Conservation (phyloP, 352 stramenopile species). For the Globisporangium solare region DNA sequence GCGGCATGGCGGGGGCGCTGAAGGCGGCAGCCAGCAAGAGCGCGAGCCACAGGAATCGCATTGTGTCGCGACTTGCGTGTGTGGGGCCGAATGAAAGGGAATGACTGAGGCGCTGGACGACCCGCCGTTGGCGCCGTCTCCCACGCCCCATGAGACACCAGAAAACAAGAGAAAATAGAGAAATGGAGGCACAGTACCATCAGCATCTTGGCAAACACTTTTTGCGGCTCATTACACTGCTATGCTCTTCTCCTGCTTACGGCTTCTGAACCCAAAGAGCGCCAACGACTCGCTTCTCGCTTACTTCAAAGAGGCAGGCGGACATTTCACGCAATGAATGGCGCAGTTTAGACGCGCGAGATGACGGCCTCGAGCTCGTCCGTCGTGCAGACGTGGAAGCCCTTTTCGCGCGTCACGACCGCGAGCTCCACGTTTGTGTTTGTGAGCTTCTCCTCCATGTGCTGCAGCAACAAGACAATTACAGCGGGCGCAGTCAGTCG, state of each 20-base stretch:
- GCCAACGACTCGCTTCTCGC: background rate
- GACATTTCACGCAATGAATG: background rate
- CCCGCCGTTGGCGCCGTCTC: too few relatives aligned
- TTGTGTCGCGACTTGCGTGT: too few relatives aligned
- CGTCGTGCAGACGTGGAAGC: slow-evolving; percentile 94
- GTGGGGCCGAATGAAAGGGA: too few relatives aligned
- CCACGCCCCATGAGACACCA: too few relatives aligned
- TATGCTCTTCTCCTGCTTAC: too few relatives aligned
- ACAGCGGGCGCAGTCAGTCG: background rate
- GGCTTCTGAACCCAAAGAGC: too few relatives aligned
- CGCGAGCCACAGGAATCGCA: background rate
- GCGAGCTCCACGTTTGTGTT: slow-evolving; percentile 98
- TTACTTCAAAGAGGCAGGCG: background rate
- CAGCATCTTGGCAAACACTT: too few relatives aligned
- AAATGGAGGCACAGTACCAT: too few relatives aligned
- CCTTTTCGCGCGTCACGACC: slow-evolving; percentile 91
- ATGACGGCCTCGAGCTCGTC: slow-evolving; percentile 93
- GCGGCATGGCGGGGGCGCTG: background rate
- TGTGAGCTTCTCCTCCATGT: slow-evolving; percentile 99
- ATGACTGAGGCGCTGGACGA: too few relatives aligned
- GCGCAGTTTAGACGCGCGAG: slow-evolving; percentile 52
- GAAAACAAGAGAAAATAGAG: too few relatives aligned
- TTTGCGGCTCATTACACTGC: too few relatives aligned
- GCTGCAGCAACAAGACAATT: slow-evolving; percentile 29
- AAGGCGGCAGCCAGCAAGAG: background rate